These are phyloP conservation scores for Aspergillus quadrilineatus DNA, from an alignment of 2,329 filamentous ascomycete genomes.

Conservation along the genomic window DNA sequence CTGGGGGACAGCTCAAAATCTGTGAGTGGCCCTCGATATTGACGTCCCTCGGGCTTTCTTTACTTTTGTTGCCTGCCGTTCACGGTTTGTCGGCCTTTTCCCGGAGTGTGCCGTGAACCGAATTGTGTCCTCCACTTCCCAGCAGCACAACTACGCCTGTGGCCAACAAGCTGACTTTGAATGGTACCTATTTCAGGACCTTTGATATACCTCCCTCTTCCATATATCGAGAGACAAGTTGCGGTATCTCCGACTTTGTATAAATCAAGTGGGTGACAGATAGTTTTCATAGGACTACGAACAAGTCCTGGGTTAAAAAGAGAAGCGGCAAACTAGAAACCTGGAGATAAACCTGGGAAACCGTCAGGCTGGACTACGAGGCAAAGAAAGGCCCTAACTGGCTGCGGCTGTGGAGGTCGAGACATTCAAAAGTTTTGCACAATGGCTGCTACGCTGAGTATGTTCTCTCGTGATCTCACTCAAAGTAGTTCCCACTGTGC, in stretches of 20 bases:
- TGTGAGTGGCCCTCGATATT: conserved; percentile 6
- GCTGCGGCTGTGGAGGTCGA: conserved; percentile 31
- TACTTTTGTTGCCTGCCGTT: neutral
- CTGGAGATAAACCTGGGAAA: neutral
- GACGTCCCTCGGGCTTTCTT: conserved; percentile 5
- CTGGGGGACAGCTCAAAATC: conserved; percentile 1
- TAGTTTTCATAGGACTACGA: conserved; percentile 12
- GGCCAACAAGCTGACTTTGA: neutral
- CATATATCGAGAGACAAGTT: neutral
- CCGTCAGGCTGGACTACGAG: conserved; percentile 10
- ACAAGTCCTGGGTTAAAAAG: conserved; percentile 10
- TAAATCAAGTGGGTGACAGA: conserved; percentile 12
- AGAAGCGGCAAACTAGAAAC: conserved; percentile 11
- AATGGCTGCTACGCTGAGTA: conserved; percentile 48
- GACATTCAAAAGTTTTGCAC: conserved; percentile 32
- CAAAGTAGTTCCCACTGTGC: conserved; percentile 19
- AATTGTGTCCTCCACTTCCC: conserved; percentile 8
- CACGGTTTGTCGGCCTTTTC: conserved; percentile 10
- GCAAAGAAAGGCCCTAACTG: conserved; percentile 21
- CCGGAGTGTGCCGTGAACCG: conserved; percentile 9
- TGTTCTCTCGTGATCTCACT: conserved; percentile 28
- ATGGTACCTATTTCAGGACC: neutral
- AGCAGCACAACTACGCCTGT: neutral
- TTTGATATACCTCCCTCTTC: neutral
- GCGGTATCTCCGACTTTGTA: neutral